Evolutionary conservation across 495 filamentous ascomycete genomes (phyloP).

Genomic region (Hypoxylon fragiforme): DNA sequence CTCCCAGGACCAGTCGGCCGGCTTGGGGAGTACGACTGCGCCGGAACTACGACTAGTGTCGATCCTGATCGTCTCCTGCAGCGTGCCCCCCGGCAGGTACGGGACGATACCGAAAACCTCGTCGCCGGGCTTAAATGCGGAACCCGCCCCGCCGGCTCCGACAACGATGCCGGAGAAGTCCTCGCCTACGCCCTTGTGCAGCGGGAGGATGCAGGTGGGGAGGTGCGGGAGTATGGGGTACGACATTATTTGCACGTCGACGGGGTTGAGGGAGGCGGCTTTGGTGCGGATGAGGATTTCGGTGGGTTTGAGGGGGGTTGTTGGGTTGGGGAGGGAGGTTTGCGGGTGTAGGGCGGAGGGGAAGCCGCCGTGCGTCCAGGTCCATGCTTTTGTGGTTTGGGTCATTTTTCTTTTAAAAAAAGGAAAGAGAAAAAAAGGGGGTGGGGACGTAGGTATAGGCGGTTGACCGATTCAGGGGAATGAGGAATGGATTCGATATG

Average conservation of each 20-base stretch:
- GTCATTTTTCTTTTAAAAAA: too few relatives aligned
- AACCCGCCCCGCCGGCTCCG: neutral
- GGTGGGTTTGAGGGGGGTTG: neutral
- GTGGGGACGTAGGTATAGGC: too few relatives aligned
- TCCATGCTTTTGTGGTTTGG: conserved; percentile 3
- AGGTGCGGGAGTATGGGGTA: neutral
- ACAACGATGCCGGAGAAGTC: neutral
- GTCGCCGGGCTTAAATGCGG: neutral
- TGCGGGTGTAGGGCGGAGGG: neutral
- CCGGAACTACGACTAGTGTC: neutral
- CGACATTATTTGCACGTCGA: neutral
- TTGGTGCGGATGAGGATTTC: neutral
- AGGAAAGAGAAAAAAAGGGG: too few relatives aligned
- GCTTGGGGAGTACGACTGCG: neutral
- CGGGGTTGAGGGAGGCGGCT: neutral
- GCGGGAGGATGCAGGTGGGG: neutral
- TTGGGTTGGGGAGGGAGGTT: neutral
- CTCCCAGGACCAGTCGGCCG: neutral
- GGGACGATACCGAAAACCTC: neutral
- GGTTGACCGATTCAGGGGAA: too few relatives aligned
- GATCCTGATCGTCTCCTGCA: neutral
- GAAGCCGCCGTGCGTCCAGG: neutral
- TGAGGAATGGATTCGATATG: too few relatives aligned
- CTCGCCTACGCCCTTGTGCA: neutral
- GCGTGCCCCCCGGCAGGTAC: neutral